Evolutionary conservation across 108 stramenopile species (phyloP).

Genomic region (Fragilaria crotonensis): DNA sequence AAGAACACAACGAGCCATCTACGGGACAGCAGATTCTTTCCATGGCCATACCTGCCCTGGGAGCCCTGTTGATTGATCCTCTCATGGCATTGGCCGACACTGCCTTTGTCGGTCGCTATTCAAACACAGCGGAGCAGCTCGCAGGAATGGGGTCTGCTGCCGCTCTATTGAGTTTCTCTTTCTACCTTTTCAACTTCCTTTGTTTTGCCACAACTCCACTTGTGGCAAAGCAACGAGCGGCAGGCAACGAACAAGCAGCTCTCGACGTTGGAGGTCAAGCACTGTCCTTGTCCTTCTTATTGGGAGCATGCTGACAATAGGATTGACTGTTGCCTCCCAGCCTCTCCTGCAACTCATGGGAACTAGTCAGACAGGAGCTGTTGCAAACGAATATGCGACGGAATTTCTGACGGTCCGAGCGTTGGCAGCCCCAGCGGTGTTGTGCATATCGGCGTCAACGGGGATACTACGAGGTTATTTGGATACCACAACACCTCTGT

Average conservation of each 20-base stretch:
- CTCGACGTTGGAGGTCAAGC: constrained; percentile 71
- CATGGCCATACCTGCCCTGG: constrained; percentile 67
- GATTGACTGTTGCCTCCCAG: constrained; percentile 26
- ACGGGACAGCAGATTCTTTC: constrained; percentile 47
- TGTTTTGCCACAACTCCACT: constrained; percentile 80
- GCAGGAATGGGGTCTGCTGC: constrained; percentile 79
- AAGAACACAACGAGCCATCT: neutral
- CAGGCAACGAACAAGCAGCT: constrained; percentile 46
- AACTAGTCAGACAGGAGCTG: constrained; percentile 46
- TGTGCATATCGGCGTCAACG: constrained; percentile 70
- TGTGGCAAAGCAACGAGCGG: constrained; percentile 46
- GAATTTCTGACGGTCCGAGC: constrained; percentile 60
- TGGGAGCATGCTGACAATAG: constrained; percentile 32
- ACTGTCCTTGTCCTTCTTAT: constrained; percentile 53
- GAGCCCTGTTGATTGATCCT: constrained; percentile 71
- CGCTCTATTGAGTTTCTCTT: constrained; percentile 67
- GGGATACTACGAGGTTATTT: constrained; percentile 80
- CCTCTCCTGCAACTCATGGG: constrained; percentile 72
- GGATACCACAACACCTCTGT: constrained; percentile 73
- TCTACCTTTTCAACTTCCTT: constrained; percentile 79
- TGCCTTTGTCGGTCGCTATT: constrained; percentile 70
- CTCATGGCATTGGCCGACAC: constrained; percentile 82
- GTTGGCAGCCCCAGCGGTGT: constrained; percentile 72
- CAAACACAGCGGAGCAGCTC: constrained; percentile 47
- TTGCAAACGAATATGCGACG: constrained; percentile 51